These are phyloP conservation scores for Boletus mariae DNA, from an alignment of 1,284 basidiomycete genomes.

Conservation along the genomic window DNA sequence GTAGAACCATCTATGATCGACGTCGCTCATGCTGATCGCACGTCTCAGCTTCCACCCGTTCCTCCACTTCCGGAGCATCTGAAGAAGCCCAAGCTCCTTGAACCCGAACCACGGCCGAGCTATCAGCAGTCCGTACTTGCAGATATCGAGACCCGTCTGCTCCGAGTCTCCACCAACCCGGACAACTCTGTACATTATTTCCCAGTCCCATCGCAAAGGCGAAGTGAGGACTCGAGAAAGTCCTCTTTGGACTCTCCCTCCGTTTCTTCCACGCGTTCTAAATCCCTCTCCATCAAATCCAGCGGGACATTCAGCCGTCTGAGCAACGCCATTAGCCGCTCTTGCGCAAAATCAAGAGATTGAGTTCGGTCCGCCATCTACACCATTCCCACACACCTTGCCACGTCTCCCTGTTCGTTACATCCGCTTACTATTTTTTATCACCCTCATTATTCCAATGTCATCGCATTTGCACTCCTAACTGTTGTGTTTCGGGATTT, in stretches of 20 bases:
- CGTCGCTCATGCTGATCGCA: slow-evolving; percentile 9
- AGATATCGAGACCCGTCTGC: slow-evolving; percentile 28
- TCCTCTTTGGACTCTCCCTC: slow-evolving; percentile 32
- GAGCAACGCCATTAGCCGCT: slow-evolving; percentile 21
- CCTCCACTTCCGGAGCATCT: slow-evolving; percentile 30
- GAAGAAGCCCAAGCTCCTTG: slow-evolving; percentile 8
- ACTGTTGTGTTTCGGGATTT: neutral
- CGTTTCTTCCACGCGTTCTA: slow-evolving; percentile 20
- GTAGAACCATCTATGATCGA: slow-evolving; percentile 8
- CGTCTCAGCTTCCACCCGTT: slow-evolving; percentile 23
- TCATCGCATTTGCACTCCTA: slow-evolving; percentile 3
- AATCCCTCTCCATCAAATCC: slow-evolving; percentile 23
- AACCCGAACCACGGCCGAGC: slow-evolving; percentile 19
- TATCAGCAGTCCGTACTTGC: slow-evolving; percentile 33
- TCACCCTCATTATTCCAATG: slow-evolving; percentile 19
- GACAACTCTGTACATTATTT: slow-evolving; percentile 34
- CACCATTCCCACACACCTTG: slow-evolving; percentile 6
- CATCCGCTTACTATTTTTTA: slow-evolving; percentile 13
- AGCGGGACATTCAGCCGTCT: slow-evolving; percentile 20
- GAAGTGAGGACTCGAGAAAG: slow-evolving; percentile 28
- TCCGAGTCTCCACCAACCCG: slow-evolving; percentile 25
- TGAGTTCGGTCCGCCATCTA: slow-evolving; percentile 11
- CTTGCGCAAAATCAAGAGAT: slow-evolving; percentile 24
- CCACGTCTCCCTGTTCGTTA: slow-evolving; percentile 8
- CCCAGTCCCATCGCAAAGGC: slow-evolving; percentile 33